These are phyloP conservation scores for Taphrina communis DNA, from an alignment of 1,139 yeast species.

Conservation along the genomic window DNA sequence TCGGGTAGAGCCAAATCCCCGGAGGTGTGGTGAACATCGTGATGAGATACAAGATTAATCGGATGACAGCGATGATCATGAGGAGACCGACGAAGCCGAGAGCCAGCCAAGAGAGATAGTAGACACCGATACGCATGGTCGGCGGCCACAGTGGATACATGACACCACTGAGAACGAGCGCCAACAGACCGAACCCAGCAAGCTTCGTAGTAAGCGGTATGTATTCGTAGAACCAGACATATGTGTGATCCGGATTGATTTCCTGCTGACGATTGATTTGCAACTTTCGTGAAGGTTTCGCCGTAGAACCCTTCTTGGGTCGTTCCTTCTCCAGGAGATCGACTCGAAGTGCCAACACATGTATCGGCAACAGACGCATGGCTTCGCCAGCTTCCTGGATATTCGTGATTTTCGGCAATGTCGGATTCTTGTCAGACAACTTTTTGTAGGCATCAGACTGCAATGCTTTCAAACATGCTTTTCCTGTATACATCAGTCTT, in stretches of 20 bases:
- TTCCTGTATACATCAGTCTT: slow-evolving; percentile 51
- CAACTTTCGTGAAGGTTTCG: slow-evolving; percentile 54
- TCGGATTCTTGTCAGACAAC: slow-evolving; percentile 59
- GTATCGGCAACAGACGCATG: slow-evolving; percentile 71
- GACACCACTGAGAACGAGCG: slow-evolving; percentile 73
- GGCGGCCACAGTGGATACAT: slow-evolving; percentile 97
- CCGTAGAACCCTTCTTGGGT: slow-evolving; percentile 75
- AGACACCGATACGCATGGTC: slow-evolving; percentile 85
- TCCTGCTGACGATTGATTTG: slow-evolving; percentile 70
- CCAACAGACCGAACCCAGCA: slow-evolving; percentile 66
- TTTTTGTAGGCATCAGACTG: slow-evolving; percentile 71
- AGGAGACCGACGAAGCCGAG: slow-evolving; percentile 76
- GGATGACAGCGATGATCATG: slow-evolving; percentile 76
- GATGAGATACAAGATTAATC: slow-evolving; percentile 72
- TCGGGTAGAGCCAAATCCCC: slow-evolving; percentile 95
- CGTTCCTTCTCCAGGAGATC: slow-evolving; percentile 57
- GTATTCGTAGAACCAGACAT: slow-evolving; percentile 82
- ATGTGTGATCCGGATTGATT: slow-evolving; percentile 77
- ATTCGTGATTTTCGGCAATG: slow-evolving; percentile 64
- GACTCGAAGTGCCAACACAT: slow-evolving; percentile 76
- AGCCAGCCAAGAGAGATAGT: slow-evolving; percentile 82
- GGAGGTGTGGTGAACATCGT: slow-evolving; percentile 66
- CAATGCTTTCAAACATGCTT: slow-evolving; percentile 80
- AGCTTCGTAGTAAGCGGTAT: slow-evolving; percentile 67
- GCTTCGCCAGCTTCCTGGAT: slow-evolving; percentile 66